Base-by-base conservation (phyloP, 306 rosid species). In the Arachis stenosperma region DNA sequence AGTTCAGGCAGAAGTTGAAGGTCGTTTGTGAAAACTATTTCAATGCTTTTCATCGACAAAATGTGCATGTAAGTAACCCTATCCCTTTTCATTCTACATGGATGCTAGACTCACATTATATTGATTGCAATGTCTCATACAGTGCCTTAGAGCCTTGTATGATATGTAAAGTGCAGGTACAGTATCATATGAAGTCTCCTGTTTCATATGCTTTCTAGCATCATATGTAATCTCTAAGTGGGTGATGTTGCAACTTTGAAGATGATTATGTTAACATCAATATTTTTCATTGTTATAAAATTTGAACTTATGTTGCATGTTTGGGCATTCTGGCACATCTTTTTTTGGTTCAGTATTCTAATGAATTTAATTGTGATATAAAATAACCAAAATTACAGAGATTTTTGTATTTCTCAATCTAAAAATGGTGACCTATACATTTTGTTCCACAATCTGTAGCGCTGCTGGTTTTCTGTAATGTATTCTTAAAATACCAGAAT, bases 1-100 rank as follows among this genome's bases (percentile, higher is more conserved):
- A 95, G 55, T 91, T 95, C 61, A 86, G 99, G 89, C 98, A 91
- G 81, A 95, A 95, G 86, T 76, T 91, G 75, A 95, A 95, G 90
- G 85, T 59, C 47, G 96, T 91, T 60, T 95, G 99, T 84, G 99
- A 95, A 87, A 91, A 84, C 81, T 95, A 95, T 88, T 95, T 86
- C 84, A 79, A 61, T 57, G 86, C 96, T 67, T 91, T 91, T 81
- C 99, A 95, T 81, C 96, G 96, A 74, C 99, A 95, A 83, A 95
- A 82, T 84, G 82, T 86, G 68, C 83, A 88, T 85, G 99, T 91
- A 88, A 90, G 99, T 88, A 56, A 43, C 82, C 81, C 85, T 53
- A 48, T 41, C 46, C 65, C 59, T 81, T 70, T 58, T 71, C 73
- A 52, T 58, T 40, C 78, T 53, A 59, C 66, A 62, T 60, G 70